Evolutionary conservation across 208 protist species (phyloP).

Genomic region (Phytomonas sp.): DNA sequence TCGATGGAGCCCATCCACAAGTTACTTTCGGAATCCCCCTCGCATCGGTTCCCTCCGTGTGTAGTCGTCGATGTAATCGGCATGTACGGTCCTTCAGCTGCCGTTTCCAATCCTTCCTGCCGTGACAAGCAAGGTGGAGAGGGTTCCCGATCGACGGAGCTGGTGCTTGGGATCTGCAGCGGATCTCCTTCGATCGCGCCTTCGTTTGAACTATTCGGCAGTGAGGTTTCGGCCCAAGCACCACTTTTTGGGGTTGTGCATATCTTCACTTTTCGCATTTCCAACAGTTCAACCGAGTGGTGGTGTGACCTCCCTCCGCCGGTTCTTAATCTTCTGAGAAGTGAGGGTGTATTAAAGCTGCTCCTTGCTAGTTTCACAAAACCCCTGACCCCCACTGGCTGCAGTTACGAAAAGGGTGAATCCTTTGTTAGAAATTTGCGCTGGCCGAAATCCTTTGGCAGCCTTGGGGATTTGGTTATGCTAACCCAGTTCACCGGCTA

Average conservation of each 20-base stretch:
- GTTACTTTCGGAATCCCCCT: background rate
- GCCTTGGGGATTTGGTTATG: background rate
- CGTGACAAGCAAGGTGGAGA: background rate
- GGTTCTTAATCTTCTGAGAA: background rate
- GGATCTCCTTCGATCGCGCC: background rate
- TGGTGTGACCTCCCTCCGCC: background rate
- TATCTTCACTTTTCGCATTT: background rate
- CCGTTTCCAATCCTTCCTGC: background rate
- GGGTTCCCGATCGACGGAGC: background rate
- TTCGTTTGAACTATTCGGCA: background rate
- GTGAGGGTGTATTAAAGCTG: background rate
- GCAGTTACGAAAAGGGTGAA: background rate
- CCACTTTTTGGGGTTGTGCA: background rate
- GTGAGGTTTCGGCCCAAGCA: background rate
- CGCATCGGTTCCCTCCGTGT: background rate
- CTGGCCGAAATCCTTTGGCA: background rate
- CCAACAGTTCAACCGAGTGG: background rate
- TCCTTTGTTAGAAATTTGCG: background rate
- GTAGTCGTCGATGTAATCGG: background rate
- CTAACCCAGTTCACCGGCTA: background rate
- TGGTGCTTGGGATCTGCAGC: background rate
- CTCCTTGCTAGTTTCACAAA: background rate
- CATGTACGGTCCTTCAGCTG: background rate
- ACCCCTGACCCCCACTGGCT: background rate
- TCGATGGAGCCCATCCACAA: background rate